These are phyloP conservation scores for Suzukiozyma palmioleophila DNA, from an alignment of 1,139 yeast species.

Conservation along the genomic window DNA sequence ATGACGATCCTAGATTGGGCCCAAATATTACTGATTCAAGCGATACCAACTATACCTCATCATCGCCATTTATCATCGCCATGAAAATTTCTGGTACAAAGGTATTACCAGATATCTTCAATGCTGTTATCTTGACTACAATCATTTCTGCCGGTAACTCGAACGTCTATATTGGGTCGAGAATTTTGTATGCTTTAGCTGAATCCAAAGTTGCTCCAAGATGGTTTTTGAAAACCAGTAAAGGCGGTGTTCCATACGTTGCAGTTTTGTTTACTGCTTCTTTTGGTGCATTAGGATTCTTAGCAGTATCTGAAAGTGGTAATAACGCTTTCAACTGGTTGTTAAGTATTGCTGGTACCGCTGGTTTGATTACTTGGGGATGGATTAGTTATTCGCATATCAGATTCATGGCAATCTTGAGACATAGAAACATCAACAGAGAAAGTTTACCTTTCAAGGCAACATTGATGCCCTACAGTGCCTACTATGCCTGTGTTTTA, in stretches of 20 bases:
- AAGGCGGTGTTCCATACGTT: slow-evolving; percentile 62
- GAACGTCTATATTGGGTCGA: slow-evolving; percentile 74
- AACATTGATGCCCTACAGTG: slow-evolving; percentile 57
- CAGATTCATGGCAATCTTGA: slow-evolving; percentile 61
- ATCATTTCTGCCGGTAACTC: slow-evolving; percentile 79
- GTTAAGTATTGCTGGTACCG: slow-evolving; percentile 73
- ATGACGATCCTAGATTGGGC: slow-evolving; percentile 49
- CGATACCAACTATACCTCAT: slow-evolving; percentile 28
- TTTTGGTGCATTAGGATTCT: slow-evolving; percentile 64
- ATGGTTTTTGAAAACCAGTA: slow-evolving; percentile 47
- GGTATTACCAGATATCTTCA: slow-evolving; percentile 65
- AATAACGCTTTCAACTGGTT: slow-evolving; percentile 77
- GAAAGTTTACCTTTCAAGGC: slow-evolving; percentile 70
- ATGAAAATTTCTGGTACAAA: slow-evolving; percentile 68
- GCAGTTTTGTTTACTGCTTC: slow-evolving; percentile 56
- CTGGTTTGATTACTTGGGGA: slow-evolving; percentile 74
- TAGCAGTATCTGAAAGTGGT: slow-evolving; percentile 62
- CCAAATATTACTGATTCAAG: slow-evolving; percentile 5
- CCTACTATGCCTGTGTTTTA: slow-evolving; percentile 53
- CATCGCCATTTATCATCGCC: slow-evolving; percentile 54
- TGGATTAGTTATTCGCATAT: slow-evolving; percentile 63
- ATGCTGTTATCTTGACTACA: slow-evolving; percentile 66
- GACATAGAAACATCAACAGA: slow-evolving; percentile 55
- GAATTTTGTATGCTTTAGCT: slow-evolving; percentile 66
- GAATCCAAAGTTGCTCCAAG: slow-evolving; percentile 59